Evolutionary conservation across 2,329 filamentous ascomycete species (phyloP), one percentile per base, ranked within the genome.

Genomic region (Pseudogymnoascus verrucosus): DNA sequence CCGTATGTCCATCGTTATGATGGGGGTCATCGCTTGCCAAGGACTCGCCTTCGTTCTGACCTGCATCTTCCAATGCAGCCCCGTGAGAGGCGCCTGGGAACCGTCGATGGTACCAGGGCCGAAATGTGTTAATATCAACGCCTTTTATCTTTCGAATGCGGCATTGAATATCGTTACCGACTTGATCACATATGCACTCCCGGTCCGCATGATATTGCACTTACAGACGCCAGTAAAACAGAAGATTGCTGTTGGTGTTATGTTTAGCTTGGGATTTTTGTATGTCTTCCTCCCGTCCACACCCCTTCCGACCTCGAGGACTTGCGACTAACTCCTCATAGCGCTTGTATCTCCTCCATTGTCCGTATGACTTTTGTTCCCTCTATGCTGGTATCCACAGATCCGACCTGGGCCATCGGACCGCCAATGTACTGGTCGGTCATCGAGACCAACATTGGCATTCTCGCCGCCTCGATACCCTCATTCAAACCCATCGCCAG

Each of bases 121-220:
- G 5, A 31, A 71, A 61, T 80, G 79, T 67, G 71, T 81, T 62
- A 70, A 78, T 60, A 77, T 80, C 66, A 78, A 79, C 60, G 72
- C 77, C 16, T 79, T 80, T 68, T 80, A 80, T 66, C 74, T 80
- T 21, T 72, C 75, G 62, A 79, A 80, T 64, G 78, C 79, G 0
- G 78, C 75, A 2, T 70, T 80, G 39, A 79, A 80, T 68, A 79
- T 81, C 64, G 64, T 77, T 12, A 80, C 78, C 11, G 78, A 80
- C 66, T 62, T 81, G 8, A 63, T 79, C 19, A 79, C 78, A 23
- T 79, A 78, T 65, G 72, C 74, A 2, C 69, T 81, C 5, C 79
- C 79, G 1, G 74, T 80, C 63, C 74, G 72, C 3, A 75, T 79
- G 11, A 71, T 81, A 21, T 71, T 76, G 65, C 74, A 72, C 23